Evolutionary conservation across 2,329 filamentous ascomycete genomes (phyloP), one percentile per base, ranked within the genome.

Genomic region (Penicillium thymicola): DNA sequence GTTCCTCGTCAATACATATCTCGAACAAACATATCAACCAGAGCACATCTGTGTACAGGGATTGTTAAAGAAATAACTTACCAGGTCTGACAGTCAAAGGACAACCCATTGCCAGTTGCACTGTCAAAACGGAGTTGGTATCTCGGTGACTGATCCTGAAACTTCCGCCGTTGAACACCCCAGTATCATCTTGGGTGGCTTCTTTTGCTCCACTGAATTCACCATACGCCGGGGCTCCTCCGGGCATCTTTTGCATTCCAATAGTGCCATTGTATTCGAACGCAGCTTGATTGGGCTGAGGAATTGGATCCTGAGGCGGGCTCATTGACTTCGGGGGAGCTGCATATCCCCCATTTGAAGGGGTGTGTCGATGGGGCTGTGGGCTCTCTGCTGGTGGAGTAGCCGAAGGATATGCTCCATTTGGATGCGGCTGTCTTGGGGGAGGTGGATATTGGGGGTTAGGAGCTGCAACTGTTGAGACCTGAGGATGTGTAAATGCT

Each of bases 151-250:
- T 94, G 70, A 97, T 92, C 42, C 94, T 84, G 72, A 93, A 99
- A 69, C 89, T 93, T 13, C 94, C 94, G 16, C 94, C 94, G 71
- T 97, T 97, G n/a, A n/a, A n/a, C n/a, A n/a, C n/a, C n/a, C n/a
- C n/a, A n/a, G n/a, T n/a, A n/a, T n/a, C n/a, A n/a, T n/a, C n/a
- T n/a, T n/a, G n/a, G n/a, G n/a, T n/a, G n/a, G n/a, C n/a, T n/a
- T n/a, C n/a, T n/a, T n/a, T n/a, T n/a, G n/a, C n/a, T n/a, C n/a
- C n/a, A n/a, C n/a, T n/a, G n/a, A n/a, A n/a, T n/a, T n/a, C n/a
- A n/a, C 76, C 77, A 36, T 73, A 70, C 3, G 77, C 58, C 2
- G 81, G 76, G 0, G 78, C 77, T 14, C 76, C 76, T 21, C 76
- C 76, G 3, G 75, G 72, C 16, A 76, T 64, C 45, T 62, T 62